Conservation (phyloP, 2,329 filamentous ascomycete genomes). For the Sphaceloma murrayae region DNA sequence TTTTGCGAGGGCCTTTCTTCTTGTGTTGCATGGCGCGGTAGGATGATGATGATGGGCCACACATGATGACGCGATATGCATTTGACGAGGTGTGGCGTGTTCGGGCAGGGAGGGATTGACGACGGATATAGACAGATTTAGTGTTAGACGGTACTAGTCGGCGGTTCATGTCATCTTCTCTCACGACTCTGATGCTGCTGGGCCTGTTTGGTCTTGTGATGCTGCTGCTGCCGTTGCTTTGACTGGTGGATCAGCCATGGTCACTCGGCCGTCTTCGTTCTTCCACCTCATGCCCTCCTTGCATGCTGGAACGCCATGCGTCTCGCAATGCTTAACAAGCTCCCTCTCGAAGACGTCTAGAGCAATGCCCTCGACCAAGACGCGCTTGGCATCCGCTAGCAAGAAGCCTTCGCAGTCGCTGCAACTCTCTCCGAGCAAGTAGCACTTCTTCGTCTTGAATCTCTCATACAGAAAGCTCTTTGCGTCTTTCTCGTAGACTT, state of each 20-base stretch:
- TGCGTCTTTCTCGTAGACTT: background rate
- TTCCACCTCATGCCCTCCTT: background rate
- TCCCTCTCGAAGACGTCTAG: background rate
- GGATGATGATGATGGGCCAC: slow-evolving; percentile 2
- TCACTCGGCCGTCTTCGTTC: background rate
- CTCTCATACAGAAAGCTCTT: no score
- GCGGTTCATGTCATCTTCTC: slow-evolving; percentile 1
- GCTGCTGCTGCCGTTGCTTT: no score
- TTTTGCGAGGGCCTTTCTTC: background rate
- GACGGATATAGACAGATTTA: background rate
- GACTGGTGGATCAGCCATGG: background rate
- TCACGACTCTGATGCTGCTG: no score
- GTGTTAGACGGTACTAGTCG: slow-evolving; percentile 6
- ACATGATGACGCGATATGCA: slow-evolving; percentile 5
- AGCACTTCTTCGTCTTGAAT: no score
- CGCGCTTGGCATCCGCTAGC: background rate
- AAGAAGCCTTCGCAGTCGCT: background rate
- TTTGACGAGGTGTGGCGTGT: slow-evolving; percentile 12
- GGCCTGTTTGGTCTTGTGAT: no score
- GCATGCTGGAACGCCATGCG: background rate
- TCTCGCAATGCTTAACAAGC: background rate
- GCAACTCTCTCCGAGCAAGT: no score
- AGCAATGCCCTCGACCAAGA: background rate
- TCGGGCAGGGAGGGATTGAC: background rate
- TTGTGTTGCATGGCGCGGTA: background rate